Evolutionary conservation across 768 basidiomycete genomes (phyloP).

Genomic region (Termitomyces eurrhizus): DNA sequence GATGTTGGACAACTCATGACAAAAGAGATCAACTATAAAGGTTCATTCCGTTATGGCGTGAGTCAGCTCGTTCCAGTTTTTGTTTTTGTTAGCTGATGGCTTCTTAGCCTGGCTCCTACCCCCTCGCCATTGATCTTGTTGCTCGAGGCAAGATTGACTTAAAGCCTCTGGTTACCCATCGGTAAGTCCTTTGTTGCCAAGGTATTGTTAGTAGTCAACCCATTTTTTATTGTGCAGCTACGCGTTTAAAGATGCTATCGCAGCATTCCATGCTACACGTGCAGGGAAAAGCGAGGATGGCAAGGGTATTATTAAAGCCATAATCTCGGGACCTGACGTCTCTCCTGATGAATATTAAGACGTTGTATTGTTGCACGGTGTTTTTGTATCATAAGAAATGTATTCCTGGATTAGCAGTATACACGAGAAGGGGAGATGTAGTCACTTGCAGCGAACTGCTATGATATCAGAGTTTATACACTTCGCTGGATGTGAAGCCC

Average conservation of each 20-base stretch:
- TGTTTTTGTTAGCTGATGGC: background rate
- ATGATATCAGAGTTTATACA: slow-evolving; percentile 57
- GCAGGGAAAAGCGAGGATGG: slow-evolving; percentile 83
- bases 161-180: slow-evolving; percentile 85
- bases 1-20: slow-evolving; percentile 65
- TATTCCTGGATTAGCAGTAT: background rate
- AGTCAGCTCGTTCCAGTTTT: slow-evolving; percentile 18
- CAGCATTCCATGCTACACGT: slow-evolving; percentile 80
- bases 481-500: slow-evolving; percentile 58
- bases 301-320: slow-evolving; percentile 82
- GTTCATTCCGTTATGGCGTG: slow-evolving; percentile 91
- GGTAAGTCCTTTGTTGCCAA: slow-evolving; percentile 35
- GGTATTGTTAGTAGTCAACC: background rate
- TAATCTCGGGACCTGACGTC: slow-evolving; percentile 80
- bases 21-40: slow-evolving; percentile 81
- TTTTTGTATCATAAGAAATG: slow-evolving; percentile 8
- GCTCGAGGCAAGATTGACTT: slow-evolving; percentile 80
- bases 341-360: slow-evolving; percentile 29
- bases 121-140: slow-evolving; percentile 79
- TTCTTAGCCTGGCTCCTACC: slow-evolving; percentile 76
- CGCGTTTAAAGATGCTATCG: slow-evolving; percentile 69
- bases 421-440: background rate
- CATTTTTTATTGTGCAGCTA: slow-evolving; percentile 40
- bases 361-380: background rate
- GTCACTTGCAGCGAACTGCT: background rate